Base-by-base conservation (phyloP, 2,329 filamentous ascomycete genomes). In the Clonostachys sp. region DNA sequence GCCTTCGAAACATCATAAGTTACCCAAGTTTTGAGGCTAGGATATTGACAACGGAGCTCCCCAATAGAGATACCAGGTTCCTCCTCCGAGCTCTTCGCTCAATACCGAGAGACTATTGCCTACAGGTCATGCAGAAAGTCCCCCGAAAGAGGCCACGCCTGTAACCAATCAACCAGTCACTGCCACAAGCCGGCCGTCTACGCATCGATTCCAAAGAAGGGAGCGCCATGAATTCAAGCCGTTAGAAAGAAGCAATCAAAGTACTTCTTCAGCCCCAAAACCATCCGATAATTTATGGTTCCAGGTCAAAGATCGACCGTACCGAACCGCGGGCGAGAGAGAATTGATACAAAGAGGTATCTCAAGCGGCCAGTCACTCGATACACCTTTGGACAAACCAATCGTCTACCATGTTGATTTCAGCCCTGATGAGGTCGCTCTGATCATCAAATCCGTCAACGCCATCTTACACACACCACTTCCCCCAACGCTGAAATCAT, bases 351-450 rank as follows among this genome's bases (percentile, higher is more conserved):
- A 52, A 10, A 53, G 48, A 14, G 61, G 64, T 4, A 42, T 45
- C 1, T 16, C 56, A 34, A 48, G 38, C 7, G 24, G 43, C 5
- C 34, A 39, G 38, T 46, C 17, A 51, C 16, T 40, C 46, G 16
- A 20, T 38, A 10, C 40, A 47, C 8, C 43, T 54, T 9, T 55
- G 53, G 14, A 44, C 41, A 4, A 20, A 13, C 45, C 47, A 6
- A 24, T 44, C 5, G 53, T 63, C 0, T 64, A 74, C 16, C 75
- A 78, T 50, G 71, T 75, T 7, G 75, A 77, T 53, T 77, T 78
- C 40, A 61, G 62, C 0, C 41, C 50, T 0, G 58, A 64, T 1
- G 75, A 78, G 49, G 53, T 71, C 9, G 46, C 48, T 30, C 24
- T 55, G 14, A 58, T 67, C 16, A 47, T 57, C 16, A 45, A 47